Conservation (phyloP, 495 filamentous ascomycete genomes). For the Jackrogersella multiformis region DNA sequence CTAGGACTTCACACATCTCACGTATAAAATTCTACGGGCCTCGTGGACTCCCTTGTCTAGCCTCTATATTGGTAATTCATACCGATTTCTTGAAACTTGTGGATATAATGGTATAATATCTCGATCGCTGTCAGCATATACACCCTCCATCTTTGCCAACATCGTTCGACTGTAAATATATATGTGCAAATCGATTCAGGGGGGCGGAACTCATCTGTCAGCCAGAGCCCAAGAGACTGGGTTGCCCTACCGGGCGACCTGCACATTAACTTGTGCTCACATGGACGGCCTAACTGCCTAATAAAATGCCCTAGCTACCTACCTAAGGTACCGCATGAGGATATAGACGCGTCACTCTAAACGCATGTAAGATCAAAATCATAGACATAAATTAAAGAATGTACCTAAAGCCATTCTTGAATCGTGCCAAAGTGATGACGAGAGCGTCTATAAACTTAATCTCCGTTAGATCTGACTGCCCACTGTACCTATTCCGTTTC, state of each 20-base stretch:
- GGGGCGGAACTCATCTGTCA: constrained; percentile 11
- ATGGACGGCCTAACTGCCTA: constrained; percentile 3
- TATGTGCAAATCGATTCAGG: constrained; percentile 14
- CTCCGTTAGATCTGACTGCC: constrained; percentile 19
- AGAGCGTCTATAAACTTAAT: constrained; percentile 8
- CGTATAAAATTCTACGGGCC: constrained; percentile 1
- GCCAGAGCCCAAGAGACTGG: constrained; percentile 24
- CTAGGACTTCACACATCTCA: constrained; percentile 17
- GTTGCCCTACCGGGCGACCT: constrained; percentile 7
- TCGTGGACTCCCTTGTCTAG: constrained; percentile 10
- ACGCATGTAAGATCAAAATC: constrained; percentile 20
- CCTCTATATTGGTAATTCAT: neutral
- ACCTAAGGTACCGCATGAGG: no score
- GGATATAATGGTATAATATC: neutral
- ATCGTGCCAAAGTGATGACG: constrained; percentile 6
- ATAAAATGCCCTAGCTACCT: constrained; percentile 1
- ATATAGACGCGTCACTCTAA: neutral
- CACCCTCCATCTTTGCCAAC: constrained; percentile 4
- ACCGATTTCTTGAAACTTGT: constrained; percentile 26
- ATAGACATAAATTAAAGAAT: constrained; percentile 3
- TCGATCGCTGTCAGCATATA: constrained; percentile 10
- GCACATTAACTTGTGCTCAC: constrained; percentile 2
- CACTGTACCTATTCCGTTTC: constrained; percentile 18
- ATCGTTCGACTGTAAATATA: constrained; percentile 2
- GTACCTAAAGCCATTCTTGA: constrained; percentile 15